Evolutionary conservation across 768 basidiomycete species (phyloP).

Genomic region (Candolleomyces efflorescens): DNA sequence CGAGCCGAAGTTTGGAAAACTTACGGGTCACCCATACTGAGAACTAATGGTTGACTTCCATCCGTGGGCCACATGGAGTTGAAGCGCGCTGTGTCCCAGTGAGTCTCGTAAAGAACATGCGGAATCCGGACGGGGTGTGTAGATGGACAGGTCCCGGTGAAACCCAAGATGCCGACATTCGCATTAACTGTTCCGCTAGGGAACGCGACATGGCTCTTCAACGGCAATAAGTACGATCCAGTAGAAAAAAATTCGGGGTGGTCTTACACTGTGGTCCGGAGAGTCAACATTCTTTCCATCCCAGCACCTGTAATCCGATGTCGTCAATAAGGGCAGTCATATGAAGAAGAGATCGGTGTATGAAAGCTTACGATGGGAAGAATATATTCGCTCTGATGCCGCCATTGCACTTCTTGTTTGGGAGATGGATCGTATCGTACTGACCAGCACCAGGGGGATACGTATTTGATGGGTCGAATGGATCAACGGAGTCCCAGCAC

Average conservation of each 20-base stretch:
- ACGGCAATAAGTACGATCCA: background rate
- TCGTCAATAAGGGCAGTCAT: background rate
- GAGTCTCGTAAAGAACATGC: slow-evolving; percentile 3
- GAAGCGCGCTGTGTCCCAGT: slow-evolving; percentile 9
- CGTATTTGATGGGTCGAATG: background rate
- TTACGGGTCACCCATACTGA: slow-evolving; percentile 3
- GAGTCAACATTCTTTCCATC: slow-evolving; percentile 5
- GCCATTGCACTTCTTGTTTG: slow-evolving; percentile 1
- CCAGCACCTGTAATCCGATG: slow-evolving; percentile 4
- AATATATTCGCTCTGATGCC: background rate
- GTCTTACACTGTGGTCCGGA: slow-evolving; percentile 2
- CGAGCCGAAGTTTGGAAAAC: background rate
- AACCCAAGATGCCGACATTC: slow-evolving; percentile 2
- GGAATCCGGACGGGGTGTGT: slow-evolving; percentile 8
- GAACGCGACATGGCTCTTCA: background rate
- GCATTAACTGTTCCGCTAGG: background rate
- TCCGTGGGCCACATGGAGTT: background rate
- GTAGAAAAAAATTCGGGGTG: too few relatives aligned
- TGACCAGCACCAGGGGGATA: slow-evolving; percentile 1
- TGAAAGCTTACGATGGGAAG: slow-evolving; percentile 2
- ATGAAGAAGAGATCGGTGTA: background rate
- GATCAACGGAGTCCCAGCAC: slow-evolving; percentile 1
- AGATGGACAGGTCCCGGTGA: background rate
- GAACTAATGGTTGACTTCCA: slow-evolving; percentile 1
- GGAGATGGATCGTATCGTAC: slow-evolving; percentile 3